A percentile compares a stretch with the other conserved stretches of the same genome.
These are phyloP conservation scores for Torulaspora indica DNA, from an alignment of 805 yeast genomes.

Conservation along the genomic window DNA sequence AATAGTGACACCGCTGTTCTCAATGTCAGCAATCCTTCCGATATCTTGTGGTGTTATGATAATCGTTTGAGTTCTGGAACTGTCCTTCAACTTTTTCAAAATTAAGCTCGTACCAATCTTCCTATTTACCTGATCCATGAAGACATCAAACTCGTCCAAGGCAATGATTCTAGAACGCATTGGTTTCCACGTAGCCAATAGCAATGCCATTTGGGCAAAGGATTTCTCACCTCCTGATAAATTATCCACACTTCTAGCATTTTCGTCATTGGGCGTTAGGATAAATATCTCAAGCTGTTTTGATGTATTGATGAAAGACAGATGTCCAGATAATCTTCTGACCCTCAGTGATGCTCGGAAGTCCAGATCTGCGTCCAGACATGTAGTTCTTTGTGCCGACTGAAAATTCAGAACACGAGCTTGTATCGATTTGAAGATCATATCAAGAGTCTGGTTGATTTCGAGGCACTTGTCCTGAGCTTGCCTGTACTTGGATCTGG, in stretches of 20 bases:
- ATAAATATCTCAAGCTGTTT: slow-evolving; percentile 54
- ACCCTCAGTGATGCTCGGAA: slow-evolving; percentile 57
- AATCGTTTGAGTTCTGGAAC: slow-evolving; percentile 71
- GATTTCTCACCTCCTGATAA: slow-evolving; percentile 97
- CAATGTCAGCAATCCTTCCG: slow-evolving; percentile 54
- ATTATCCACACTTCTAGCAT: slow-evolving; percentile 67
- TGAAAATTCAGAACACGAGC: slow-evolving; percentile 43
- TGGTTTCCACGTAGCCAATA: slow-evolving; percentile 87
- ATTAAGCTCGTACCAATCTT: slow-evolving; percentile 71
- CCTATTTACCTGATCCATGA: slow-evolving; percentile 92
- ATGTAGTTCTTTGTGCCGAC: slow-evolving; percentile 39
- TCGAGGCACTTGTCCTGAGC: slow-evolving; percentile 41
- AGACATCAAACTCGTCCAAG: slow-evolving; percentile 94
- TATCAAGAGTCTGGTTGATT: slow-evolving; percentile 35
- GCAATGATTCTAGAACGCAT: slow-evolving; percentile 88
- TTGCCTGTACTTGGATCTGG: slow-evolving; percentile 41
- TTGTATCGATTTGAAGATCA: slow-evolving; percentile 38
- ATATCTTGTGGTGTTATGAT: slow-evolving; percentile 94
- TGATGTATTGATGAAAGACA: slow-evolving; percentile 55
- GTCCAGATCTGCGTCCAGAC: slow-evolving; percentile 47
- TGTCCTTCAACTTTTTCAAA: slow-evolving; percentile 57
- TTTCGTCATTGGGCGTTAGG: slow-evolving; percentile 54
- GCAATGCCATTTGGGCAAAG: slow-evolving; percentile 81
- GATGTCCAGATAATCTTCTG: slow-evolving; percentile 70
- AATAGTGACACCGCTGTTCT: slow-evolving; percentile 56